Evolutionary conservation across 2,329 filamentous ascomycete genomes (phyloP).

Genomic region (Cordyceps javanica): DNA sequence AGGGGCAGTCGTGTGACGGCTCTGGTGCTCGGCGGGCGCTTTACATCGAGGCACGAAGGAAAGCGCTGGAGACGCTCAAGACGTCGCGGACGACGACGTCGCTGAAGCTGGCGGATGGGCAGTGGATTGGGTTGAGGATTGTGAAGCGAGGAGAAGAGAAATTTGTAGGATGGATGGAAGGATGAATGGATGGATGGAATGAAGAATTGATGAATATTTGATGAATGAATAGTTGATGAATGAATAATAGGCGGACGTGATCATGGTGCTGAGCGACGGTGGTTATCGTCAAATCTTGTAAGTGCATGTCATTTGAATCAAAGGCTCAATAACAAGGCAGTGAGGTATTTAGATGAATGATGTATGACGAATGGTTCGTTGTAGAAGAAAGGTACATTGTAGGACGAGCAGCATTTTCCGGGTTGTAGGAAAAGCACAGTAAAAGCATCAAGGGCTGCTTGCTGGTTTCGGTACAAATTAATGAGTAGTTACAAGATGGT

Average conservation of each 20-base stretch:
- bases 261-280: too few relatives aligned
- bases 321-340: too few relatives aligned
- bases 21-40: conserved; percentile 40
- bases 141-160: conserved; percentile 64
- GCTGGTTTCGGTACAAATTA: too few relatives aligned
- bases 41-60: conserved; percentile 56
- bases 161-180: conserved; percentile 36
- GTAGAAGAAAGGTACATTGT: too few relatives aligned
- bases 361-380: too few relatives aligned
- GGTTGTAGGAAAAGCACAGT: not conserved
- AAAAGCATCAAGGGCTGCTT: not conserved
- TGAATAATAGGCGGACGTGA: too few relatives aligned
- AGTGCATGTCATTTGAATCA: too few relatives aligned
- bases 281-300: too few relatives aligned
- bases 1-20: too few relatives aligned
- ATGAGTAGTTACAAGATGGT: too few relatives aligned
- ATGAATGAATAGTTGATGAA: not conserved
- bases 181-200: not conserved
- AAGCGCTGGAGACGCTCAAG: conserved; percentile 45
- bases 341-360: too few relatives aligned
- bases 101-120: conserved; percentile 58
- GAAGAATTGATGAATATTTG: not conserved
- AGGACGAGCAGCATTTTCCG: too few relatives aligned
- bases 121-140: conserved; percentile 59
- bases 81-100: conserved; percentile 61